Conservation (phyloP, 257 asterid genomes). For the Pogostemon cablin region DNA sequence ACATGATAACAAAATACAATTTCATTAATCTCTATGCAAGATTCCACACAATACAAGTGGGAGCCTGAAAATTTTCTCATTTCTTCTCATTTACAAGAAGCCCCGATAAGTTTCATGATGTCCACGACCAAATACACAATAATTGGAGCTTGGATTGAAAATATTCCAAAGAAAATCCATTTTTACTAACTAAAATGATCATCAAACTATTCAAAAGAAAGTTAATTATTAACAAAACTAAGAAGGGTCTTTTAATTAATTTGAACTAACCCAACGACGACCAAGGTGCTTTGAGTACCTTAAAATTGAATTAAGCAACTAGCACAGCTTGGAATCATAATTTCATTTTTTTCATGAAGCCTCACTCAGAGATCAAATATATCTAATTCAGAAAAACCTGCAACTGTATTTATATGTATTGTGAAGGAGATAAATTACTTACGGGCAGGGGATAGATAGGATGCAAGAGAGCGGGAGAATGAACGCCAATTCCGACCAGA, state of each 20-base stretch:
- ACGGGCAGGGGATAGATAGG: slow-evolving; percentile 63
- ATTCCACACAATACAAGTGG: no score
- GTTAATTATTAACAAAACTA: slow-evolving; percentile 1
- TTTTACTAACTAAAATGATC: slow-evolving; percentile 20
- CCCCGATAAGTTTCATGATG: neutral
- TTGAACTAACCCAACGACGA: slow-evolving; percentile 14
- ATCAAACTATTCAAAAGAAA: slow-evolving; percentile 3
- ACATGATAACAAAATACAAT: slow-evolving; percentile 25
- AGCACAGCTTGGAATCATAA: neutral
- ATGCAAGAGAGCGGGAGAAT: slow-evolving; percentile 72
- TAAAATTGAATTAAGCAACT: neutral
- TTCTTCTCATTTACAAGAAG: slow-evolving; percentile 18
- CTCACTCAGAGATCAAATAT: neutral
- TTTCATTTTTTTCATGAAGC: neutral
- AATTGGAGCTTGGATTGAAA: neutral
- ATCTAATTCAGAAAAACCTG: neutral
- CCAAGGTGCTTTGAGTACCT: neutral
- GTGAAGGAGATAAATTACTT: slow-evolving; percentile 28
- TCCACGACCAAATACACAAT: slow-evolving; percentile 1
- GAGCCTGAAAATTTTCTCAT: neutral
- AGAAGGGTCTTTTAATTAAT: neutral
- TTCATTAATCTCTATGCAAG: neutral
- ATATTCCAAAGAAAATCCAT: neutral
- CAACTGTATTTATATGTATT: neutral
- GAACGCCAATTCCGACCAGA: slow-evolving; percentile 97